phyloP scores from a whole-genome alignment of 345 rosid species.

The Populus ilicifolia region DNA sequence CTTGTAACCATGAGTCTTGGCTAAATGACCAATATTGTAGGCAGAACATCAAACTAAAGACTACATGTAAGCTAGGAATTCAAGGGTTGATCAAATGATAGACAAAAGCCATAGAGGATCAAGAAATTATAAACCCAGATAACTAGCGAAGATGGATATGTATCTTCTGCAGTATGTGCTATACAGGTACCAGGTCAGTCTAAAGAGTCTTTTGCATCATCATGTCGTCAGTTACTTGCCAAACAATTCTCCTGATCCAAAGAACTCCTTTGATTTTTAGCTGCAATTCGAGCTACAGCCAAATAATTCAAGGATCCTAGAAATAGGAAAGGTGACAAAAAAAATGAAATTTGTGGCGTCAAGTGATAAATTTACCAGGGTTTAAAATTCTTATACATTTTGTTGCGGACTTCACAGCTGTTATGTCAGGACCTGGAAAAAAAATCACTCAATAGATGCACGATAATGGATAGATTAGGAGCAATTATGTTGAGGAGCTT shows the following conservation, averaged over 20 bases:
- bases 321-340: background rate
- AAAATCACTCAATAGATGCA: background rate
- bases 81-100: background rate
- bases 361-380: conserved; percentile 45
- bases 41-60: background rate
- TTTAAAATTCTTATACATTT: conserved; percentile 62
- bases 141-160: conserved; percentile 2
- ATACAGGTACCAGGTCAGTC: conserved; percentile 25
- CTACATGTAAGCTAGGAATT: background rate
- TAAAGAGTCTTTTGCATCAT: conserved; percentile 21
- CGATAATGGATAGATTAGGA: background rate
- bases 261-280: conserved; percentile 29
- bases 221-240: conserved; percentile 18
- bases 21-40: background rate
- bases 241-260: conserved; percentile 25
- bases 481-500: conserved; percentile 7
- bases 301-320: background rate
- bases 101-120: background rate
- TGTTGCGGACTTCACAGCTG: conserved; percentile 56
- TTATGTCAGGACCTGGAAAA: conserved; percentile 48
- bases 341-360: background rate
- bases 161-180: conserved; percentile 18
- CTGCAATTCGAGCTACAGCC: conserved; percentile 34
- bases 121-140: background rate
- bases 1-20: background rate